These are phyloP conservation scores for Colletotrichum graminicola DNA, from an alignment of 2,329 filamentous ascomycete genomes.

Conservation along the genomic window DNA sequence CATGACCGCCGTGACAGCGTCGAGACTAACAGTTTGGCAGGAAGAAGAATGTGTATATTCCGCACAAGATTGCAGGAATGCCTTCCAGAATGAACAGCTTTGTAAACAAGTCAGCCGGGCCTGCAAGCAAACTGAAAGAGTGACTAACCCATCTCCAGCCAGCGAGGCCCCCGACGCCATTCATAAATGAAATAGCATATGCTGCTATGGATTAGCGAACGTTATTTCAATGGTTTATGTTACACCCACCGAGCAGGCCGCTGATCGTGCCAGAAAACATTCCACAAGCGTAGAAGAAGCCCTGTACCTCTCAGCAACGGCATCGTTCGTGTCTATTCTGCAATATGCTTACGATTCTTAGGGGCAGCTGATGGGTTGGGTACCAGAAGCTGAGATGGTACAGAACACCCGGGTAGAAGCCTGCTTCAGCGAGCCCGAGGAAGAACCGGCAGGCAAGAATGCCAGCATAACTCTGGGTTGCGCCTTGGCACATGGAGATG, in stretches of 20 bases:
- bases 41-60: constrained; percentile 45
- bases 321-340: neutral
- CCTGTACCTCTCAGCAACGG: constrained; percentile 36
- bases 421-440: constrained; percentile 47
- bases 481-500: constrained; percentile 45
- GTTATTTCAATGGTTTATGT: fast-evolving
- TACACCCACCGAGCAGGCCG: constrained; percentile 43
- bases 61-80: constrained; percentile 45
- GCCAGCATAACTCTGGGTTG: constrained; percentile 45
- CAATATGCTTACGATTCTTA: constrained; percentile 47
- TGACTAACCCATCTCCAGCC: constrained; percentile 47
- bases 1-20: neutral
- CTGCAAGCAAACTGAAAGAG: too few relatives aligned
- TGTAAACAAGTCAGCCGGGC: neutral
- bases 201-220: constrained; percentile 23
- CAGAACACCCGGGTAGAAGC: constrained; percentile 48
- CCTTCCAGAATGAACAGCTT: constrained; percentile 48
- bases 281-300: constrained; percentile 51
- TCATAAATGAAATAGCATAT: constrained; percentile 48
- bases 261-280: constrained; percentile 51
- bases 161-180: constrained; percentile 44
- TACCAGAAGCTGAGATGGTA: constrained; percentile 51
- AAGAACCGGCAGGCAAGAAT: constrained; percentile 47
- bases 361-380: constrained; percentile 48
- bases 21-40: constrained; percentile 44